phyloP scores from a whole-genome alignment of 805 yeast species.

The Yarrowia alimentaria region DNA sequence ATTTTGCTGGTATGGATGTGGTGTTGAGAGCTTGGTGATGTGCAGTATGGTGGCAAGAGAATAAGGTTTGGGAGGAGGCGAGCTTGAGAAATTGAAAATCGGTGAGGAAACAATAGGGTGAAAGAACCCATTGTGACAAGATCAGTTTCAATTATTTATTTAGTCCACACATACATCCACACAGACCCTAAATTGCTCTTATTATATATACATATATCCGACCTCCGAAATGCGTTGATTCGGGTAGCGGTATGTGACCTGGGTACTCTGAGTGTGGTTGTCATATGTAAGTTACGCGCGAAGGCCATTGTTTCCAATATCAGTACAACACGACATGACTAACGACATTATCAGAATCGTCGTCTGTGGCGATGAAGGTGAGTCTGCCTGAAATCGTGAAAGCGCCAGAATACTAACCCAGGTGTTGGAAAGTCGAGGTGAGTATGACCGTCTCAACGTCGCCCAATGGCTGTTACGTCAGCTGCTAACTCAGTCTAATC shows the following conservation, averaged over 20 bases:
- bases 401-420: slow-evolving; percentile 24
- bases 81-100: background rate
- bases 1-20: slow-evolving; percentile 3
- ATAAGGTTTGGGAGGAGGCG: slow-evolving; percentile 8
- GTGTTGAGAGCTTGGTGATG: background rate
- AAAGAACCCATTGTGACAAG: too few species aligned
- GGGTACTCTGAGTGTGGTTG: too few species aligned
- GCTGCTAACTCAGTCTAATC: slow-evolving; percentile 55
- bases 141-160: too few species aligned
- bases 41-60: slow-evolving; percentile 25
- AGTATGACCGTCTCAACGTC: slow-evolving; percentile 5
- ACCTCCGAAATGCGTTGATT: too few species aligned
- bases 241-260: too few species aligned
- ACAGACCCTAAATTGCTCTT: too few species aligned
- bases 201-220: too few species aligned
- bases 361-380: slow-evolving; percentile 89
- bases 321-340: slow-evolving; percentile 27
- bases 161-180: too few species aligned
- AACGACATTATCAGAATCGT: slow-evolving; percentile 61
- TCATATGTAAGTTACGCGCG: too few species aligned
- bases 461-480: too few species aligned
- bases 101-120: too few species aligned
- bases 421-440: slow-evolving; percentile 68
- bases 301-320: background rate
- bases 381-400: slow-evolving; percentile 15